phyloP scores from a whole-genome alignment of 225 moss, liverwort and hornwort species.

The Asterella californica region DNA sequence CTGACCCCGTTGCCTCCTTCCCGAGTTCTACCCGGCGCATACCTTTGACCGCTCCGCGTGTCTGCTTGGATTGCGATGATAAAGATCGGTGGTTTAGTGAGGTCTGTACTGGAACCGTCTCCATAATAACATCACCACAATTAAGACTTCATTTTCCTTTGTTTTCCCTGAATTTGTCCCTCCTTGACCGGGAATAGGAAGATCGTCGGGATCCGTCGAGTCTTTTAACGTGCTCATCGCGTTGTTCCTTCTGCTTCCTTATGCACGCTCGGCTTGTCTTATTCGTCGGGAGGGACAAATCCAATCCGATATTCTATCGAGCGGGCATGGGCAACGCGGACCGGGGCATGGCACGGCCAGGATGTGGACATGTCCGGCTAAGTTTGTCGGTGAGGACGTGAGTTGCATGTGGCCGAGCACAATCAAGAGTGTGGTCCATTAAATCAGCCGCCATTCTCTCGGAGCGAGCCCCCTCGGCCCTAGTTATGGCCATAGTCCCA shows the following conservation, averaged over 20 bases:
- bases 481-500: neutral
- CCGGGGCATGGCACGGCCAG: neutral
- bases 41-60: too few species aligned
- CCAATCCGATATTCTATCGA: neutral
- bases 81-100: neutral
- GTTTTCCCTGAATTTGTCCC: neutral
- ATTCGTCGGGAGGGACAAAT: neutral
- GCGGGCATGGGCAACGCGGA: neutral
- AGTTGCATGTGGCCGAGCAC: neutral
- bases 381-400: slow-evolving; percentile 5
- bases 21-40: neutral
- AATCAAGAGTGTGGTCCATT: neutral
- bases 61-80: too few species aligned
- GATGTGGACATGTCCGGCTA: neutral
- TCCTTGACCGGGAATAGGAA: neutral
- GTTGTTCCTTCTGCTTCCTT: neutral
- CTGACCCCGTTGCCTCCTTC: neutral
- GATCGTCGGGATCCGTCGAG: neutral
- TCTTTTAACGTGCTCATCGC: neutral
- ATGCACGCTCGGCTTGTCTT: neutral
- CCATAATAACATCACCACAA: neutral
- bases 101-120: neutral
- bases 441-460: slow-evolving; percentile 2
- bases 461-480: neutral
- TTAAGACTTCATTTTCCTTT: too few species aligned